Base-by-base conservation (phyloP, 129 eudicot species). In the Artemisia annua region DNA sequence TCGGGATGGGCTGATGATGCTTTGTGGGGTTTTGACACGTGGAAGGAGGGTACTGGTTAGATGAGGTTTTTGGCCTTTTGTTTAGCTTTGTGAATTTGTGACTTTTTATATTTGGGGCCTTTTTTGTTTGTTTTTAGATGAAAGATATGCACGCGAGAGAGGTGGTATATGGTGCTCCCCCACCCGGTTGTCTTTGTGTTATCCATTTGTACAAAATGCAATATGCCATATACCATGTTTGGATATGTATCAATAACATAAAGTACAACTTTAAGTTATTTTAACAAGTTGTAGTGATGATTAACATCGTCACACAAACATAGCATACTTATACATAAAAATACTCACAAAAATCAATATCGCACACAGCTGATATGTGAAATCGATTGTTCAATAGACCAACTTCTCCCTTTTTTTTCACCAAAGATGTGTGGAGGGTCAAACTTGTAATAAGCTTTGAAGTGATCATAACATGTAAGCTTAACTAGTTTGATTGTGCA, bases 21-120 rank as follows among this genome's bases (percentile, higher is more conserved):
- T 78, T 78, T 56, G 68, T 78, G 48, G 78, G 82, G 77, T 57
- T 64, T 64, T 46, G 78, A 28, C 82, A 78, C 73, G 73, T 72
- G 73, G 17, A 0, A 12, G 54, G 17, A 0, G 0, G 4, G 22
- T 15, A 30, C 46, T 78, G 78, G 73, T 15, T 18, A 12, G 13
- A 2, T 58, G 12, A 5, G 13, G n/a, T n/a, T 15, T 2, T 51
- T 14, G 0, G 2, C 5, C 4, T 59, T 49, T 48, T 5, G 15
- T 14, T 55, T n/a, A n/a, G 13, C n/a, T 57, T 57, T 57, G 24
- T 18, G 11, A 16, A 16, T 20, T 1, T 35, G 68, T 64, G 43
- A 16, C 69, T 62, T 73, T 28, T 49, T 12, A 5, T 35, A 1
- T 2, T 2, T 53, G 16, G 66, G 59, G 9, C 43, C 72, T 51